Evolutionary conservation across 352 stramenopile species (phyloP).

Genomic region (Pythium sukuiense): DNA sequence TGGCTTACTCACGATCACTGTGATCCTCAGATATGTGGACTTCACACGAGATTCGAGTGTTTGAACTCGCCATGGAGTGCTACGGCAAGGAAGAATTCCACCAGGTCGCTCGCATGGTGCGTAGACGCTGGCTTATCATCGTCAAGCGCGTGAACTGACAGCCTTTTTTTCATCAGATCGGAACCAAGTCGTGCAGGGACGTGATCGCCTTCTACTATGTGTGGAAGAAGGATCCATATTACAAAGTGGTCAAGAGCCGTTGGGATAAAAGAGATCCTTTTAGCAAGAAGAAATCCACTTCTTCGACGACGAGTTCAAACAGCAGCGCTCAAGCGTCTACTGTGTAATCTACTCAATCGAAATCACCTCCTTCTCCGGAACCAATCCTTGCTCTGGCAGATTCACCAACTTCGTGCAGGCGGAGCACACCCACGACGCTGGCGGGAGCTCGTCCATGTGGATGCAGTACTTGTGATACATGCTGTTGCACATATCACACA

Average conservation of each 20-base stretch:
- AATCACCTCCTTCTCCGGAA: constrained; percentile 55
- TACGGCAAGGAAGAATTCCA: constrained; percentile 87
- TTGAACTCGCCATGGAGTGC: constrained; percentile 82
- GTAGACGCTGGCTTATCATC: background rate
- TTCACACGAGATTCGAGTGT: constrained; percentile 76
- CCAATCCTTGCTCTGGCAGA: constrained; percentile 55
- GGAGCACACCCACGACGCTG: constrained; percentile 76
- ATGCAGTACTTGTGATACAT: constrained; percentile 86
- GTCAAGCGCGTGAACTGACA: background rate
- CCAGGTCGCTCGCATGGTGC: constrained; percentile 66
- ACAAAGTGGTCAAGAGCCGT: constrained; percentile 77
- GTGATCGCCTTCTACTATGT: constrained; percentile 87
- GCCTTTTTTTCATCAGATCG: constrained; percentile 39
- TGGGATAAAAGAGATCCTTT: constrained; percentile 53
- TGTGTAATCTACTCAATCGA: constrained; percentile 48
- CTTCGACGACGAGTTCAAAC: constrained; percentile 6
- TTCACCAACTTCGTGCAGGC: constrained; percentile 71
- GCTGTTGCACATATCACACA: constrained; percentile 83
- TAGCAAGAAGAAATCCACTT: constrained; percentile 32
- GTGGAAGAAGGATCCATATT: constrained; percentile 88
- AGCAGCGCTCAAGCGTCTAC: constrained; percentile 4
- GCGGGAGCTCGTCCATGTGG: constrained; percentile 74
- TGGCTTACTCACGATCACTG: background rate
- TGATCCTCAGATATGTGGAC: constrained; percentile 70
- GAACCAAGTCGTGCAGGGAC: constrained; percentile 65